Conservation (phyloP, 2,329 filamentous ascomycete genomes). For the Dactylellina leptospora region DNA sequence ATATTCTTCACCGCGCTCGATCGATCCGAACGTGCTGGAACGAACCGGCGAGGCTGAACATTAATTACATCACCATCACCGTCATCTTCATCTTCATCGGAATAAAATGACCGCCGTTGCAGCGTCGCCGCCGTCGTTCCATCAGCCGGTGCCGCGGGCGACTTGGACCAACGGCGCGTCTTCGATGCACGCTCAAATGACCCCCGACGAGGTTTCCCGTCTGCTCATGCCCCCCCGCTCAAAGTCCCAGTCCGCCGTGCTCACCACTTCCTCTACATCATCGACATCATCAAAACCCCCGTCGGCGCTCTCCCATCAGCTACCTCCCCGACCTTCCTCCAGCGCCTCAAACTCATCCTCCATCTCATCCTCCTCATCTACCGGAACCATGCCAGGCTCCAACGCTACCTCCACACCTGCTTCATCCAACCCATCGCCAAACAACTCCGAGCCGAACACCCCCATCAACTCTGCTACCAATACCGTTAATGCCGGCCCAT, state of each 20-base stretch:
- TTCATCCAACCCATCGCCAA: slow-evolving; percentile 42
- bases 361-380: slow-evolving; percentile 58
- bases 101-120: slow-evolving; percentile 52
- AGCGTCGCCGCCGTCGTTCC: slow-evolving; percentile 52
- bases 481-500: slow-evolving; percentile 59
- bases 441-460: slow-evolving; percentile 58
- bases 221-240: slow-evolving; percentile 91
- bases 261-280: slow-evolving; percentile 70
- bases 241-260: slow-evolving; percentile 89
- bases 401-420: slow-evolving; percentile 41
- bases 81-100: background rate
- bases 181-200: slow-evolving; percentile 65
- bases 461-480: slow-evolving; percentile 60
- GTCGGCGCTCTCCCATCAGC: slow-evolving; percentile 67
- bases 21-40: too few relatives aligned
- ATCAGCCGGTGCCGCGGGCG: slow-evolving; percentile 49
- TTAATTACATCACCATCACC: background rate
- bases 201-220: slow-evolving; percentile 81
- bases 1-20: too few relatives aligned
- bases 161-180: slow-evolving; percentile 46
- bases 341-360: slow-evolving; percentile 56
- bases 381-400: slow-evolving; percentile 55
- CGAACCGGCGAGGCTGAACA: slow-evolving; percentile 4
- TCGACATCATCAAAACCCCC: slow-evolving; percentile 69
- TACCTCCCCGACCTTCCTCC: slow-evolving; percentile 42